Evolutionary conservation across 2,329 filamentous ascomycete species (phyloP).

Genomic region (Phyllosticta citribraziliensis): DNA sequence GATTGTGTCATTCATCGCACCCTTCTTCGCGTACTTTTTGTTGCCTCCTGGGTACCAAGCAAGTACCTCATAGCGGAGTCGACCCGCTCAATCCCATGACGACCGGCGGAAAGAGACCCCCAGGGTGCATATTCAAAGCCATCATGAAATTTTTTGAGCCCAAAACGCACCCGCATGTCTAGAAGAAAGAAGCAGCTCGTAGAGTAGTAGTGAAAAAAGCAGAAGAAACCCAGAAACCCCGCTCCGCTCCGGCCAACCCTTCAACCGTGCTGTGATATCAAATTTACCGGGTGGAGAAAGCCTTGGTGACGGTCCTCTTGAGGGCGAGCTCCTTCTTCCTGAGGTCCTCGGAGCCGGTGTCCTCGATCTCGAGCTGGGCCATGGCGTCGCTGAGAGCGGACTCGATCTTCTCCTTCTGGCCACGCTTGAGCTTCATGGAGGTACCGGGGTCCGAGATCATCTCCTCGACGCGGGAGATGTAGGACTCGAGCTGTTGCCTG

Average conservation of each 20-base stretch:
- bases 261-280: not conserved
- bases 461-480: slow-evolving; percentile 98
- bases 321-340: slow-evolving; percentile 99
- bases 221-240: slow-evolving; percentile 3
- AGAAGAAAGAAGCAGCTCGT: slow-evolving; percentile 4
- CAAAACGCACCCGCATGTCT: slow-evolving; percentile 10
- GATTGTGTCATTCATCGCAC: not conserved
- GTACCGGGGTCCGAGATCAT: slow-evolving; percentile 94
- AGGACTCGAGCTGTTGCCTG: slow-evolving; percentile 97
- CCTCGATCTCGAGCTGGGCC: slow-evolving; percentile 92
- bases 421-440: slow-evolving; percentile 95
- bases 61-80: not conserved
- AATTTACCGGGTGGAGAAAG: slow-evolving; percentile 79
- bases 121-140: slow-evolving; percentile 7
- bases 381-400: slow-evolving; percentile 93
- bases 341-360: slow-evolving; percentile 81
- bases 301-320: slow-evolving; percentile 97
- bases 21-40: not conserved
- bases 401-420: slow-evolving; percentile 99
- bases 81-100: not conserved
- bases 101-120: not conserved
- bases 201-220: not conserved
- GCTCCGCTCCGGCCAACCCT: not conserved
- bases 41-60: not conserved
- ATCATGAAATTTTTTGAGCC: slow-evolving; percentile 10